Evolutionary conservation across 306 rosid species (phyloP), one percentile per base, ranked within the genome.

Genomic region (Hippophae tibetana): DNA sequence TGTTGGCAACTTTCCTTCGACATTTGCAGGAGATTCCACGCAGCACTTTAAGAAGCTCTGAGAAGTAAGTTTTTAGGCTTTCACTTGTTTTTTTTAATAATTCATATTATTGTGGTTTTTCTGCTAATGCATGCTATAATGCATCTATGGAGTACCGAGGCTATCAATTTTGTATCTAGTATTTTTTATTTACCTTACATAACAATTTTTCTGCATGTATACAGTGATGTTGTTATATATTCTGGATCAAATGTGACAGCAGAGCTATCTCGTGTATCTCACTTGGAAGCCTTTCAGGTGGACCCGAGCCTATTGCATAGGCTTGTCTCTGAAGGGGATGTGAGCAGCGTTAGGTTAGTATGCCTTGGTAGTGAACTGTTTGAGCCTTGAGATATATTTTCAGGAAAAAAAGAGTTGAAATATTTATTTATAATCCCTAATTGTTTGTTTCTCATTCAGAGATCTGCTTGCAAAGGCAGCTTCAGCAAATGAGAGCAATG

Each of bases 11-110:
- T 65, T 92, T 92, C 69, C 95, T 92, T 71, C 99, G 81, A 63
- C 84, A 88, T 86, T 82, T 92, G 79, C 96, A 88, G 71, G 99
- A 88, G 80, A 82, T 92, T 71, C 99, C 99, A 0, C 88, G 86
- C 53, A 88, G 96, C 66, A 85, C 95, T 72, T 89, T 89, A 42
- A 93, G 87, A 69, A 92, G 88, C 82, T 95, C 95, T 47, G 99
- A 87, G 67, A 92, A 80, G 99, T 92, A 81, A 81, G 95, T 71
- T 43, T 68, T 68, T 60, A 31, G 38, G 38, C 38, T 56, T 49
- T 43, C 42, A 51, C 56, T 75, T 18, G 0, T 18, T 18, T 18
- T 18, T 31, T 31, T 31, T 31, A 31, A 2, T 49, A 3, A 11
- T 27, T 52, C 49, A 27, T 18, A 63, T 63, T 68, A 18, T 18